Evolutionary conservation across 345 rosid genomes (phyloP).

Genomic region (Eutrema japonicum): DNA sequence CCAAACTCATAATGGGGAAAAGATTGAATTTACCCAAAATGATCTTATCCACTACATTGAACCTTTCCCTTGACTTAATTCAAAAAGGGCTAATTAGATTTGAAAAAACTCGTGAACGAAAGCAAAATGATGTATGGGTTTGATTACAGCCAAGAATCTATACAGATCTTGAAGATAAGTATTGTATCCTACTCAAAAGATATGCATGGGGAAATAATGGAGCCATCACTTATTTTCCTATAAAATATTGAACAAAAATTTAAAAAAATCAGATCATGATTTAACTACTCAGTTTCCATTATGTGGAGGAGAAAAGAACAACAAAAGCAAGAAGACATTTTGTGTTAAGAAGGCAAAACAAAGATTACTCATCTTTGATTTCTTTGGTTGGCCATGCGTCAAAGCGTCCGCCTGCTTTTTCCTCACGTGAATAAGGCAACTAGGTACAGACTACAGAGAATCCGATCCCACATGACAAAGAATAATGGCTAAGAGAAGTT

Average conservation of each 20-base stretch:
- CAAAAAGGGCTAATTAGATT: not conserved
- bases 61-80: not conserved
- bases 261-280: not conserved
- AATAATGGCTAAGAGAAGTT: no score
- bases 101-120: constrained; percentile 2
- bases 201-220: constrained; percentile 20
- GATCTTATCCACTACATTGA: constrained; percentile 21
- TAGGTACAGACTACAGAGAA: no score
- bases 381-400: no score
- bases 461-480: no score
- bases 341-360: not conserved
- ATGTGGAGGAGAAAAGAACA: constrained; percentile 40
- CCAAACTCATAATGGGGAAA: constrained; percentile 35
- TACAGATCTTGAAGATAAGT: constrained; percentile 30
- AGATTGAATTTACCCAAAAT: not conserved
- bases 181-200: constrained; percentile 22
- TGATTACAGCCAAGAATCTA: not conserved
- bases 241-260: constrained; percentile 4
- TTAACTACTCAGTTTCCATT: constrained; percentile 12
- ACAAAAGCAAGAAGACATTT: constrained; percentile 25
- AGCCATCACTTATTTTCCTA: constrained; percentile 25
- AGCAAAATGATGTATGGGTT: constrained; percentile 25
- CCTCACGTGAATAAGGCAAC: no score
- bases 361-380: no score
- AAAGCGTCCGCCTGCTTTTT: no score